phyloP scores from a whole-genome alignment of 2,329 filamentous ascomycete species.

The Beauveria sp. region DNA sequence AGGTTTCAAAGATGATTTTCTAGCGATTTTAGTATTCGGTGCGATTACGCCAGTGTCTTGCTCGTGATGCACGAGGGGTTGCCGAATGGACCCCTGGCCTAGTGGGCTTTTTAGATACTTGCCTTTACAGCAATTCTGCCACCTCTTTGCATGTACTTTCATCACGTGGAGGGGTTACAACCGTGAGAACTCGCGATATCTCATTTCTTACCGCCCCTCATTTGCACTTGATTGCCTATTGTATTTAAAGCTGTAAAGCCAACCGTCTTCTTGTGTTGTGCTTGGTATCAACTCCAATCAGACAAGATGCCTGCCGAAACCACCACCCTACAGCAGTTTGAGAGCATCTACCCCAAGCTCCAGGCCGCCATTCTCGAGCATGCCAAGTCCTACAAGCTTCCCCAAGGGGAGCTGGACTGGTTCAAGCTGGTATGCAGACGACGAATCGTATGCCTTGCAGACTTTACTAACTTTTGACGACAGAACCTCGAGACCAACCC shows the following conservation, averaged over 20 bases:
- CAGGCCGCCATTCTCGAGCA: conserved; percentile 74
- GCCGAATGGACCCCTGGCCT: background rate
- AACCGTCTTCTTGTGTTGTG: background rate
- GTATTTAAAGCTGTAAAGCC: background rate
- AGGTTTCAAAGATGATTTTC: background rate
- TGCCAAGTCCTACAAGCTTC: conserved; percentile 74
- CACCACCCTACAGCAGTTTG: conserved; percentile 77
- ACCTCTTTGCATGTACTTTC: conserved; percentile 1
- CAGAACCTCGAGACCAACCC: conserved; percentile 81
- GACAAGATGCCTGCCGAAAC: conserved; percentile 43
- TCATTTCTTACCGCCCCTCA: conserved; percentile 7
- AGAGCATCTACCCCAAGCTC: conserved; percentile 80
- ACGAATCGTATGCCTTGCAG: background rate
- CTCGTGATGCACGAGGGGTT: background rate
- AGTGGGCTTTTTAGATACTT: background rate
- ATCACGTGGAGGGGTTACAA: conserved; percentile 4
- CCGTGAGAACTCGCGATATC: conserved; percentile 1
- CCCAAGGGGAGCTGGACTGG: conserved; percentile 75
- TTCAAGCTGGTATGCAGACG: conserved; percentile 63
- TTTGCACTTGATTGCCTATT: background rate
- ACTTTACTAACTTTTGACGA: background rate
- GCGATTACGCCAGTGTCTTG: background rate
- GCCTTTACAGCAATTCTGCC: background rate
- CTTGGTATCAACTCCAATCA: background rate
- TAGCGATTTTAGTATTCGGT: background rate